Percentiles rank a stretch among this genome's conserved stretches.
Evolutionary conservation across 352 stramenopile genomes (phyloP).

Genomic region (Pythium dissotocum): DNA sequence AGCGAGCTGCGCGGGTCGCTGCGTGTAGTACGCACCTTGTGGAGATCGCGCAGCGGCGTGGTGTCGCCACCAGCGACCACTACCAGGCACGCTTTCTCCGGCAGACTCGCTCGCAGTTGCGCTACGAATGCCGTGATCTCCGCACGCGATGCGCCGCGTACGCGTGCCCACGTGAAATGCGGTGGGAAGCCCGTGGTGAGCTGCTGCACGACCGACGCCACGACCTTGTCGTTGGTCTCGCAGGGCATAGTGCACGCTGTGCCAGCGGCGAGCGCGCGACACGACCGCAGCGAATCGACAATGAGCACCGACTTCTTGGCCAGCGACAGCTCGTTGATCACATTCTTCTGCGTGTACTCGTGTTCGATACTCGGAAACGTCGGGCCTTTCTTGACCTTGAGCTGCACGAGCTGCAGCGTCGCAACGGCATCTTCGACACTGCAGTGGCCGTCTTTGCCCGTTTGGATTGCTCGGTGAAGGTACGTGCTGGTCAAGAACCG

Average conservation of each 20-base stretch:
- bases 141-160: constrained; percentile 44
- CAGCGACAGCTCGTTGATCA: constrained; percentile 68
- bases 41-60: constrained; percentile 59
- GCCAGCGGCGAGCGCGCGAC: constrained; percentile 61
- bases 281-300: constrained; percentile 65
- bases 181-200: constrained; percentile 81
- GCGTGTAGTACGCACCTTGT: constrained; percentile 78
- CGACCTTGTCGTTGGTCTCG: constrained; percentile 48
- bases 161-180: constrained; percentile 74
- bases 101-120: constrained; percentile 47
- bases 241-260: constrained; percentile 63
- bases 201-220: constrained; percentile 65
- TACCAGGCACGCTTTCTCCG: constrained; percentile 56
- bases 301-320: constrained; percentile 81
- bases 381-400: constrained; percentile 78
- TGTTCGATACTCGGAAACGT: constrained; percentile 72
- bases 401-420: constrained; percentile 69
- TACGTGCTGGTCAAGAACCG: constrained; percentile 75
- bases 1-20: constrained; percentile 73
- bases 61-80: constrained; percentile 56
- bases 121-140: constrained; percentile 42
- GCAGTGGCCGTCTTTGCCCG: constrained; percentile 67
- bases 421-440: constrained; percentile 81
- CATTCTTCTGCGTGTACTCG: constrained; percentile 77
- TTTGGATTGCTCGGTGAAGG: constrained; percentile 75